Base-by-base conservation (phyloP, 2,329 filamentous ascomycete species). In the Fusarium sp. region DNA sequence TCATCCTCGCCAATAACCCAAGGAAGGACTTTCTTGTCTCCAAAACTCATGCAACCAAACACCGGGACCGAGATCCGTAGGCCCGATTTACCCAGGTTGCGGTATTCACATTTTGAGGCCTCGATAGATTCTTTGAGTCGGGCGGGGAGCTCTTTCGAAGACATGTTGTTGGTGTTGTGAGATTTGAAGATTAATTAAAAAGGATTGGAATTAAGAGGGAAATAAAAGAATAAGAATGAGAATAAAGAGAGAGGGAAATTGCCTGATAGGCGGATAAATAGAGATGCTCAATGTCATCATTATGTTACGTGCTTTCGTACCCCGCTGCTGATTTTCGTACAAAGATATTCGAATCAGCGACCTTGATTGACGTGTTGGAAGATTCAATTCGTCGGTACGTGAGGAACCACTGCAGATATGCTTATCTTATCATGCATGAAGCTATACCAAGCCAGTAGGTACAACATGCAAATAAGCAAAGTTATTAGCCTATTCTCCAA, bases 1-100 rank as follows among this genome's bases (percentile, higher is more conserved):
- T 70, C 67, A 4, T 70, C 63, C 2, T 70, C 67, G 0, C 55
- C 67, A 5, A 71, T 71, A 0, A 65, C 67, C 67, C 67, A 70
- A 4, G 67, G 67, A 14, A 70, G 24, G 1, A 28, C 43, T 2
- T 52, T 54, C 22, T 68, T 68, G 2, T 70, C 67, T 0, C 67
- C 67, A 6, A 70, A 68, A 3, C 67, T 70, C 67, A 70, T 70
- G 0, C 67, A 70, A 10, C 67, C 67, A 51, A 70, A 70, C 0
- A 70, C 43, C 0, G 67, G 67, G 0, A 70, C 67, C 0, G 67
- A 70, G 7, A 70, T 52, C 1, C 67, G 63, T 0, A 70, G 7
- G 0, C 67, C 67, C 0, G 67, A 70, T 44, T 62, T 65, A 0
- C 67, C 67, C 0, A 70, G 2, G 1, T 68, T 70, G 6, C 67